Conservation (phyloP, 495 filamentous ascomycete genomes). For the Gamarada debralockiae region DNA sequence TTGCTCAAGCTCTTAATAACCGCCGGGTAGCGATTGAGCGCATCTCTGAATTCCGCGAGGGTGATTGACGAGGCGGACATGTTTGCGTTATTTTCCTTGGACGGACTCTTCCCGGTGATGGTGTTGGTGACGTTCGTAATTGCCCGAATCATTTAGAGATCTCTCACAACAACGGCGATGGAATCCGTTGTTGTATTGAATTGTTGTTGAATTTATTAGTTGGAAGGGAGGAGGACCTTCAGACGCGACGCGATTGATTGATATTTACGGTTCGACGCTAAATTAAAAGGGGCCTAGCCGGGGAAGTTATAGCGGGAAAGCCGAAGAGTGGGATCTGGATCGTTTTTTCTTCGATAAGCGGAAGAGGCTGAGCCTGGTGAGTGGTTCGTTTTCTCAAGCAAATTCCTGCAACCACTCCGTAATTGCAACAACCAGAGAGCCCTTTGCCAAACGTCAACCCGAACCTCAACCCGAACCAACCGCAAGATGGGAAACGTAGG, state of each 20-base stretch:
- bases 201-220: slow-evolving; percentile 13
- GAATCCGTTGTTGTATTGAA: slow-evolving; percentile 2
- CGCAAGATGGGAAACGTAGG: slow-evolving; percentile 41
- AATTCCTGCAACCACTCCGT: no score
- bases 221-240: not conserved
- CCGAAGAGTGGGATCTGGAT: no score
- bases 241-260: no score
- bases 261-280: not conserved
- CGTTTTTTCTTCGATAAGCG: no score
- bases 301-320: no score
- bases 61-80: slow-evolving; percentile 21
- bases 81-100: not conserved
- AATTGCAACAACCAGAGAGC: no score
- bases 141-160: slow-evolving; percentile 6
- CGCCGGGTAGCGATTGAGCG: slow-evolving; percentile 19
- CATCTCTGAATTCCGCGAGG: slow-evolving; percentile 19
- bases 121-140: not conserved
- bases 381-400: no score
- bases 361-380: no score
- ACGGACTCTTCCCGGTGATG: slow-evolving; percentile 11
- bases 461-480: no score
- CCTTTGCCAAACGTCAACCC: no score
- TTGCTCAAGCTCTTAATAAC: slow-evolving; percentile 13
- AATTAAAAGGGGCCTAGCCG: not conserved
- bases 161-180: not conserved